Percentiles rank a stretch among this genome's conserved stretches.
Evolutionary conservation across 2,329 filamentous ascomycete species (phyloP).

Genomic region (Arthrobotrys megalospora): DNA sequence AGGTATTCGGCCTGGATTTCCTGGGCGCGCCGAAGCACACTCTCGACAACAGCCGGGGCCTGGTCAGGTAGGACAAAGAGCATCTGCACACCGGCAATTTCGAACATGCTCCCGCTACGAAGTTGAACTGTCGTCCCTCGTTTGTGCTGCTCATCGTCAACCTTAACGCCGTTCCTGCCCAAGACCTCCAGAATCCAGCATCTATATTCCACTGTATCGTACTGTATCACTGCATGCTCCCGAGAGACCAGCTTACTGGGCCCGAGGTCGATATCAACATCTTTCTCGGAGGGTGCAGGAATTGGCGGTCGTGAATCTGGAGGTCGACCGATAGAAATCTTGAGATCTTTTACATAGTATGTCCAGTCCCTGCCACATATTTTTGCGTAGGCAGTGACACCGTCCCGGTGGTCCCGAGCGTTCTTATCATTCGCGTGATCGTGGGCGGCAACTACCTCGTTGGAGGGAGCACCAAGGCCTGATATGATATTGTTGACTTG

Average conservation of each 20-base stretch:
- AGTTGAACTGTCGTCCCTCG: conserved; percentile 73
- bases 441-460: conserved; percentile 73
- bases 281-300: conserved; percentile 61
- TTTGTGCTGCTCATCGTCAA: conserved; percentile 82
- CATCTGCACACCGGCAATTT: conserved; percentile 95
- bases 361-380: conserved; percentile 87
- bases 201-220: conserved; percentile 74
- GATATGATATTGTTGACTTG: conserved; percentile 65
- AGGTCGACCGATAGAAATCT: conserved; percentile 81
- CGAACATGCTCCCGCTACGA: conserved; percentile 89
- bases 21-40: conserved; percentile 62
- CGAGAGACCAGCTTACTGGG: conserved; percentile 86
- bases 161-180: conserved; percentile 89
- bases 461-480: conserved; percentile 63
- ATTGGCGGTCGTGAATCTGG: conserved; percentile 70
- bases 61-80: conserved; percentile 94
- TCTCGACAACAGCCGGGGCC: conserved; percentile 61
- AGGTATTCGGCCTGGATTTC: conserved; percentile 49
- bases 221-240: conserved; percentile 81
- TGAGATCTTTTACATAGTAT: conserved; percentile 83
- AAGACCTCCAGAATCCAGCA: conserved; percentile 89
- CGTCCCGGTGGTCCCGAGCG: conserved; percentile 73
- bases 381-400: conserved; percentile 83
- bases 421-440: conserved; percentile 77
- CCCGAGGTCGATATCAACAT: conserved; percentile 88